These are phyloP conservation scores for Epithemia pelagica DNA, from an alignment of 108 stramenopile genomes.

Conservation along the genomic window DNA sequence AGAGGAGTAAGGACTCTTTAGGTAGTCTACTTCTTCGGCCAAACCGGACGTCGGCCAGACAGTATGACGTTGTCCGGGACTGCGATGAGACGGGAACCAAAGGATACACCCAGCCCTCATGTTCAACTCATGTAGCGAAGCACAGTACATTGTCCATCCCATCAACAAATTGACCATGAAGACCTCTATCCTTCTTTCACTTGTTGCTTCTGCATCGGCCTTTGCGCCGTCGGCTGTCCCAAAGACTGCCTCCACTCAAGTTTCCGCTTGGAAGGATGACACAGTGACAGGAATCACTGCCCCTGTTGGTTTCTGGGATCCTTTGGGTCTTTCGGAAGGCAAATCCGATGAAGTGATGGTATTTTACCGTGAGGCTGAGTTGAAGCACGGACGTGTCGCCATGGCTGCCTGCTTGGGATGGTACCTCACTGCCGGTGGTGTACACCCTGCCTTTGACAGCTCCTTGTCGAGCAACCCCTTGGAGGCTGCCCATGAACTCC, in stretches of 20 bases:
- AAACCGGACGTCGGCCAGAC: too few species aligned
- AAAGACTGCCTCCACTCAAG: slow-evolving; percentile 23
- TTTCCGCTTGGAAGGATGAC: slow-evolving; percentile 71
- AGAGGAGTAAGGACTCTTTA: too few species aligned
- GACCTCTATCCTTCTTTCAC: slow-evolving; percentile 29
- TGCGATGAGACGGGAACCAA: neutral
- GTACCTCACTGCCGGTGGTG: slow-evolving; percentile 84
- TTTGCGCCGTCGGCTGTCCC: slow-evolving; percentile 61
- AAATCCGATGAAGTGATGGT: slow-evolving; percentile 74
- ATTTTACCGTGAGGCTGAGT: slow-evolving; percentile 89
- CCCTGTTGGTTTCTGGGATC: slow-evolving; percentile 87
- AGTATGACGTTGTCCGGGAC: neutral
- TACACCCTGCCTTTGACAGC: slow-evolving; percentile 84
- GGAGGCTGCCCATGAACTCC: slow-evolving; percentile 76
- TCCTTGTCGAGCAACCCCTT: slow-evolving; percentile 72
- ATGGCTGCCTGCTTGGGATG: slow-evolving; percentile 96
- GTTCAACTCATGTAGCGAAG: neutral
- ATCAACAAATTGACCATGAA: slow-evolving; percentile 29
- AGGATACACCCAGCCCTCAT: neutral
- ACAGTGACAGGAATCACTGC: slow-evolving; percentile 69
- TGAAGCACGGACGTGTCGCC: slow-evolving; percentile 95
- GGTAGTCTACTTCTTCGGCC: too few species aligned
- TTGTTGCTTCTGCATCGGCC: slow-evolving; percentile 58
- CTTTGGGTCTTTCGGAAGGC: slow-evolving; percentile 72
- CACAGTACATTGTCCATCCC: neutral